Evolutionary conservation across 352 stramenopile species (phyloP), one percentile per base, ranked within the genome.

Genomic region (Globisporangium rhizosaccharum): DNA sequence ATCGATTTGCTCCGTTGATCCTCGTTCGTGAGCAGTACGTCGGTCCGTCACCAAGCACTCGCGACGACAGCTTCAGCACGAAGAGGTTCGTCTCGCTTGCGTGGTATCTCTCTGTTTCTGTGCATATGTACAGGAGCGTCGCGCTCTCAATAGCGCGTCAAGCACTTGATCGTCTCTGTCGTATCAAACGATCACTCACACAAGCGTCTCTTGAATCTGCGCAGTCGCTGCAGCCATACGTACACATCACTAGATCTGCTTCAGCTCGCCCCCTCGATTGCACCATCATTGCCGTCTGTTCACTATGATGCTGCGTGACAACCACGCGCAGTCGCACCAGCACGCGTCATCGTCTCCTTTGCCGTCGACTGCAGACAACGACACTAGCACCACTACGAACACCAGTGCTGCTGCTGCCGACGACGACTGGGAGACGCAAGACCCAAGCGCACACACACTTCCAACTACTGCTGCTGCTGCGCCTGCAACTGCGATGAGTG

Each of bases 351-450:
- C 14, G 41, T 33, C 28, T 33, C 28, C 28, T 7, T 7, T 14
- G 14, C 2, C 41, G 41, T n/a, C 41, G 10, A n/a, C 18, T 20
- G 41, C 18, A 47, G 33, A 39, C 33, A 2, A 3, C 33, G 7
- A 11, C 33, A 12, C 33, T 1, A 39, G 33, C 33, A 12, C 30
- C 4, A 36, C 30, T 36, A 4, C 41, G 10, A 46, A 46, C 44
- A 14, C 18, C 44, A 49, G n/a, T 48, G 44, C 44, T 23, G 17
- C 17, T 26, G 44, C 44, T 26, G 14, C 62, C 15, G 69, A 61
- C 53, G 71, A 82, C 52, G 71, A 76, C 25, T 85, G 75, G 75
- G 73, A 85, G 56, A 70, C 47, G 44, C 57, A 69, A 8, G 66
- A 68, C 1, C 50, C 60, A 25, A 58, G 33, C n/a, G 37, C 23